phyloP scores from a whole-genome alignment of 495 filamentous ascomycete species.

The Thermothielavioides terrestris region DNA sequence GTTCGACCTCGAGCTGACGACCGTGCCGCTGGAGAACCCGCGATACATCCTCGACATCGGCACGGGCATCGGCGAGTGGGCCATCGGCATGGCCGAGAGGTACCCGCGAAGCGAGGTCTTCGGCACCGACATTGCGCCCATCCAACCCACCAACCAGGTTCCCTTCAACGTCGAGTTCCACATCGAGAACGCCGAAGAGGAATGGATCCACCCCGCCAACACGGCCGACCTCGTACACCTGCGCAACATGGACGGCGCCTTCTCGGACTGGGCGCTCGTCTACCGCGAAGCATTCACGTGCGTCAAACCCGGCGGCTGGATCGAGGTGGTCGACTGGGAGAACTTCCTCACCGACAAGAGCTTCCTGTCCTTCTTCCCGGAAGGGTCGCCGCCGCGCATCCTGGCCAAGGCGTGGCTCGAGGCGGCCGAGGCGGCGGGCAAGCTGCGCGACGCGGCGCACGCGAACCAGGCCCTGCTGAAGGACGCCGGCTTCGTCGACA shows the following conservation, averaged over 20 bases:
- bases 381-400: conserved; percentile 29
- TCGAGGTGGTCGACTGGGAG: conserved; percentile 54
- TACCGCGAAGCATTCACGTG: conserved; percentile 53
- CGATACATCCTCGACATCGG: conserved; percentile 59
- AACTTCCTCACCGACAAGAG: conserved; percentile 29
- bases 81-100: conserved; percentile 58
- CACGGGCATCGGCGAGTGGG: conserved; percentile 65
- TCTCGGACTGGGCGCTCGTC: conserved; percentile 51
- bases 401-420: conserved; percentile 30
- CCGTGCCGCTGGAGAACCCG: conserved; percentile 46
- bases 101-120: conserved; percentile 56
- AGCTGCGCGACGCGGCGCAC: conserved; percentile 46
- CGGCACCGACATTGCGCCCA: conserved; percentile 59
- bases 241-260: conserved; percentile 54
- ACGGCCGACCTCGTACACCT: conserved; percentile 61
- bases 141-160: conserved; percentile 43
- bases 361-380: conserved; percentile 34
- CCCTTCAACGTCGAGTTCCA: conserved; percentile 63
- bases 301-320: conserved; percentile 55
- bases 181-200: conserved; percentile 57
- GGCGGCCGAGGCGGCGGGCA: conserved; percentile 36
- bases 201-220: conserved; percentile 46
- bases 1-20: conserved; percentile 51
- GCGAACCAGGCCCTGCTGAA: conserved; percentile 42
- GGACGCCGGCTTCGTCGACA: conserved; percentile 54